Conservation (phyloP, 1,139 yeast genomes). For the Saccharomycopsis phalli region DNA sequence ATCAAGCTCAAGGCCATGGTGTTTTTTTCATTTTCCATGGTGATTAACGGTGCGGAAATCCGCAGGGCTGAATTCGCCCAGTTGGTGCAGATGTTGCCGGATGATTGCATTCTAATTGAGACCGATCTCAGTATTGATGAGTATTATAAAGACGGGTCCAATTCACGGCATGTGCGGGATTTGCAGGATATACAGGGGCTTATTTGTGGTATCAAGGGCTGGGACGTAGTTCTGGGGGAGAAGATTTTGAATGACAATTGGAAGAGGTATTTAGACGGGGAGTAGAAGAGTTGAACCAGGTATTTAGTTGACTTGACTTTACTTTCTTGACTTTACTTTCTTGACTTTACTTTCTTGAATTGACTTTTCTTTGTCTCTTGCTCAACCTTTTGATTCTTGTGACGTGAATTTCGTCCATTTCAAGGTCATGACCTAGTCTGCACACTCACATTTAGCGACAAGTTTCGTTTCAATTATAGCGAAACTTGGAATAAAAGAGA, state of each 20-base stretch:
- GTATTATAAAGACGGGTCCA: conserved; percentile 4
- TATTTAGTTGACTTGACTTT: no score
- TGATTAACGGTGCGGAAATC: conserved; percentile 36
- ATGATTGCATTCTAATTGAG: conserved; percentile 38
- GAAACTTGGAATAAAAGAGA: no score
- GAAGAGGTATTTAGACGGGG: no score
- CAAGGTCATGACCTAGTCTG: no score
- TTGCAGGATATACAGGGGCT: background rate
- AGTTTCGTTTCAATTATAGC: no score
- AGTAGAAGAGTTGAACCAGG: no score
- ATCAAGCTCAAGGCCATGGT: conserved; percentile 24
- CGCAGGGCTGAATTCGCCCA: conserved; percentile 25
- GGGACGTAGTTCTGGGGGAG: conserved; percentile 6
- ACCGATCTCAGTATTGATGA: conserved; percentile 36
- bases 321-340: no score
- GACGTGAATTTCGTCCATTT: no score
- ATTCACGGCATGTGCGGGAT: conserved; percentile 1
- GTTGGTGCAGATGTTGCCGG: conserved; percentile 31
- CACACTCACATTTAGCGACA: no score
- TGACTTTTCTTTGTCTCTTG: no score
- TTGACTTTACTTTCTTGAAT: no score
- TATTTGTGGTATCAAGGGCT: conserved; percentile 5
- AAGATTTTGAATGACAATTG: conserved; percentile 10
- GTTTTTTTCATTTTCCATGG: conserved; percentile 53
- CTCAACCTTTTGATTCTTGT: no score